These are phyloP conservation scores for Penicillium sclerotigenum DNA, from an alignment of 2,329 filamentous ascomycete genomes.

Conservation along the genomic window DNA sequence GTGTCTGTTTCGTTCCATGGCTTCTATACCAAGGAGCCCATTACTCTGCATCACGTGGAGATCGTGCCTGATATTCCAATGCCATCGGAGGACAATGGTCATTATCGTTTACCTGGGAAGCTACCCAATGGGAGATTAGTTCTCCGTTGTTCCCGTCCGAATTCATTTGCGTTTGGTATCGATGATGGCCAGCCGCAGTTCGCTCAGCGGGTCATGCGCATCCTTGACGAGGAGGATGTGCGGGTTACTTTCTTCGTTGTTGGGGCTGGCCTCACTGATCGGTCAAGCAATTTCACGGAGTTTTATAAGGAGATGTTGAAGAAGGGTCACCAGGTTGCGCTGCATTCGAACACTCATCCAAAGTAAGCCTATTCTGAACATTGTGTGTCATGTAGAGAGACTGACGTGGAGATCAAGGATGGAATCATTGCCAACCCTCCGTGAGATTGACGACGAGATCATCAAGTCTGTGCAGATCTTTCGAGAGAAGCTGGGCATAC, in stretches of 20 bases:
- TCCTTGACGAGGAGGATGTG: slow-evolving; percentile 60
- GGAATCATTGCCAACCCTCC: slow-evolving; percentile 32
- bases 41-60: slow-evolving; percentile 59
- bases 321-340: slow-evolving; percentile 64
- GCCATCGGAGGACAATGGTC: slow-evolving; percentile 20
- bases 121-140: slow-evolving; percentile 59
- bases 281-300: slow-evolving; percentile 58
- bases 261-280: slow-evolving; percentile 59
- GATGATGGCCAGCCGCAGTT: slow-evolving; percentile 63
- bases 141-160: slow-evolving; percentile 63
- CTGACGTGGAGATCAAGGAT: slow-evolving; percentile 28
- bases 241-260: slow-evolving; percentile 71
- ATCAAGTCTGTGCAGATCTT: slow-evolving; percentile 32
- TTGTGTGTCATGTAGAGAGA: neutral
- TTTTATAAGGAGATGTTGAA: slow-evolving; percentile 63
- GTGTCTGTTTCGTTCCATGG: slow-evolving; percentile 63
- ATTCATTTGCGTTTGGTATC: slow-evolving; percentile 70
- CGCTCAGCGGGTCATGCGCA: slow-evolving; percentile 59
- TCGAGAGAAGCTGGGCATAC: slow-evolving; percentile 30
- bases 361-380: slow-evolving; percentile 37
- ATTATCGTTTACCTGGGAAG: slow-evolving; percentile 56
- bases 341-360: slow-evolving; percentile 69
- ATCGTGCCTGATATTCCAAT: slow-evolving; percentile 56
- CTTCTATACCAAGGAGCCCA: slow-evolving; percentile 54
- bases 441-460: slow-evolving; percentile 41